phyloP scores from a whole-genome alignment of 2,329 filamentous ascomycete species.

The Cladophialophora bantiana region DNA sequence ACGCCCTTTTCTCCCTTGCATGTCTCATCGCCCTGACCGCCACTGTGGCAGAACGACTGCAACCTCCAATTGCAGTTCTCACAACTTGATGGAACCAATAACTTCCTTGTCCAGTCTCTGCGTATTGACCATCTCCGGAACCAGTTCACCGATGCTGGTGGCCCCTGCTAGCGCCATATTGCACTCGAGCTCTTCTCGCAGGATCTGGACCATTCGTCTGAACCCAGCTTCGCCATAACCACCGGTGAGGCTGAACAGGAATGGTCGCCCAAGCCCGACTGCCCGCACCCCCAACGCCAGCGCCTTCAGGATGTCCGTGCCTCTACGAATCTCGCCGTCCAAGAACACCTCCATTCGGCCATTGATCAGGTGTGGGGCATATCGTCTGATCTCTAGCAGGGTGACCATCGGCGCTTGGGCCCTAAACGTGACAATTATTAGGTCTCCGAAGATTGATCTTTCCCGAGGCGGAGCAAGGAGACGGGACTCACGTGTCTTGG shows the following conservation, averaged over 20 bases:
- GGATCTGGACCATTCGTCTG: slow-evolving; percentile 50
- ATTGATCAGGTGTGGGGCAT: slow-evolving; percentile 59
- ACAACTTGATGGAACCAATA: slow-evolving; percentile 44
- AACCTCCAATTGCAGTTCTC: slow-evolving; percentile 15
- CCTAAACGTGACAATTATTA: slow-evolving; percentile 3
- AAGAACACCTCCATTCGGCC: slow-evolving; percentile 58
- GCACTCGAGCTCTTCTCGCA: slow-evolving; percentile 46
- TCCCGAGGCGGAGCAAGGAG: neutral
- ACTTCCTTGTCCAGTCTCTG: slow-evolving; percentile 45
- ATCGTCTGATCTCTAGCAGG: slow-evolving; percentile 59
- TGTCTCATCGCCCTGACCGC: neutral
- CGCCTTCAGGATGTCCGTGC: slow-evolving; percentile 63
- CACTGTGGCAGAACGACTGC: neutral
- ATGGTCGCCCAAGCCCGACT: slow-evolving; percentile 61
- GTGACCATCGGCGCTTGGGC: slow-evolving; percentile 58
- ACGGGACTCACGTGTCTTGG: slow-evolving; percentile 52
- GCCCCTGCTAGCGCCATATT: slow-evolving; percentile 48
- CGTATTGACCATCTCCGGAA: slow-evolving; percentile 45
- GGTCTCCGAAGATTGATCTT: neutral
- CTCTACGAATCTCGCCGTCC: slow-evolving; percentile 62
- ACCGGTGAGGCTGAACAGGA: slow-evolving; percentile 59
- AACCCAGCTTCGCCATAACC: slow-evolving; percentile 57
- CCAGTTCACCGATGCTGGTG: slow-evolving; percentile 42
- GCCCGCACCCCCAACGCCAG: slow-evolving; percentile 61
- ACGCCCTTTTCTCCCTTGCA: neutral